Evolutionary conservation across 2,329 filamentous ascomycete genomes (phyloP), one percentile per base, ranked within the genome.

Genomic region (Cordyceps farinosa): DNA sequence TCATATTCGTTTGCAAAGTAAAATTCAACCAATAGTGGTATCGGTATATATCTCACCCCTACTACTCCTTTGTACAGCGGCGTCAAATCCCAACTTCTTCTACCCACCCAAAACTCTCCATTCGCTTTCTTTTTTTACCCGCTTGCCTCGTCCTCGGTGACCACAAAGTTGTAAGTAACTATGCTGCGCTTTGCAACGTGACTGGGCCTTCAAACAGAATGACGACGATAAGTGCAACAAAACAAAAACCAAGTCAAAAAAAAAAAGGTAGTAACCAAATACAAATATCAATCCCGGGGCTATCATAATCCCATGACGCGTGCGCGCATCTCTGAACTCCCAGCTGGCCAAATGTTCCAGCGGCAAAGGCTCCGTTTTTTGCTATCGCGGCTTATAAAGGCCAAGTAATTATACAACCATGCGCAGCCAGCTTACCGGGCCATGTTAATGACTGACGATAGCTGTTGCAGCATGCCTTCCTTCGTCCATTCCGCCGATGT

Each of bases 381-480:
- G 48, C 36, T 6, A 27, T 30, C n/a, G 48, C 47, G 32, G 36
- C 36, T 38, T 42, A 29, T 34, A 38, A 60, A 61, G n/a, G 48
- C 50, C 50, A 61, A 54, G 34, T 61, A 55, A 61, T 61, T 32
- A 32, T 61, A 61, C 59, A 61, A 61, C 29, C 48, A 45, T 44
- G 93, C 57, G 82, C 93, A 47, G 91, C 90, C 73, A 92, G 91
- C n/a, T 47, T 95, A 84, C 91, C 65, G 83, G 86, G 67, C 71
- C 51, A 77, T 67, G 58, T 72, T 74, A 61, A 75, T 72, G 62
- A 77, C 90, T 55, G 84, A 82, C 70, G 88, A 86, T 65, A 93
- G 74, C 69, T 91, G 86, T 70, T 86, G 86, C 65, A 93, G 76
- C 68, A 92, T 80, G 3, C 84, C 82, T 65, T 89, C 87, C 67